phyloP scores from a whole-genome alignment of 208 protist species.

The Acanthamoeba royreba region DNA sequence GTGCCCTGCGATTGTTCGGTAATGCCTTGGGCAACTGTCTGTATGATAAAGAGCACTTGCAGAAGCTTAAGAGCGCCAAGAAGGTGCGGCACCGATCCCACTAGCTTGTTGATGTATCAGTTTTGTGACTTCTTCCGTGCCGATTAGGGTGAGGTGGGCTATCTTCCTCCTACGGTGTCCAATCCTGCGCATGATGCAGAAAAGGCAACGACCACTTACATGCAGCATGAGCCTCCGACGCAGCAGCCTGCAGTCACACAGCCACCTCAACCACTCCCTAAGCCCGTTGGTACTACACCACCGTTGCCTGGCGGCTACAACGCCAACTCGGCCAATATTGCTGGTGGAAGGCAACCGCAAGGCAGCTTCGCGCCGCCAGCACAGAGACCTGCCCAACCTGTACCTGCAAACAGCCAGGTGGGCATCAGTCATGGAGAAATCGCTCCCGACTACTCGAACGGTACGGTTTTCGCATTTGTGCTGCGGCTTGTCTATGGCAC shows the following conservation, averaged over 20 bases:
- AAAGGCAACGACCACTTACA: background rate
- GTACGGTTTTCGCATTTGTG: background rate
- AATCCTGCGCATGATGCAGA: background rate
- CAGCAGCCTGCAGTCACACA: background rate
- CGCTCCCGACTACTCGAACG: background rate
- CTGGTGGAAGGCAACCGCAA: no score
- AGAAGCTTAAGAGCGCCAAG: conserved; percentile 29
- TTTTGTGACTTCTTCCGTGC: background rate
- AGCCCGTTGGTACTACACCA: background rate
- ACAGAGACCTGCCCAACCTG: background rate
- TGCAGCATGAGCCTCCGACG: background rate
- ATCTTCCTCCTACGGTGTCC: background rate
- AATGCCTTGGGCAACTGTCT: conserved; percentile 73
- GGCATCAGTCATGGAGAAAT: background rate
- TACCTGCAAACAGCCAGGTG: background rate
- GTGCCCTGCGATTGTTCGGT: conserved; percentile 74
- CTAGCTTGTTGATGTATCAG: background rate
- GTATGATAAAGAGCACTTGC: conserved; percentile 72
- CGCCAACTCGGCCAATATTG: background rate
- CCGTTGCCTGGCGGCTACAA: background rate
- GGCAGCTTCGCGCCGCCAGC: no score
- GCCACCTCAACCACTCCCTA: background rate
- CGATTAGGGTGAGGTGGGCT: background rate
- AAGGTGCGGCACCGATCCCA: background rate
- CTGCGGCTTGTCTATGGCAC: no score